Evolutionary conservation across 306 rosid species (phyloP), one percentile per base, ranked within the genome.

Genomic region (Benincasa hispida): DNA sequence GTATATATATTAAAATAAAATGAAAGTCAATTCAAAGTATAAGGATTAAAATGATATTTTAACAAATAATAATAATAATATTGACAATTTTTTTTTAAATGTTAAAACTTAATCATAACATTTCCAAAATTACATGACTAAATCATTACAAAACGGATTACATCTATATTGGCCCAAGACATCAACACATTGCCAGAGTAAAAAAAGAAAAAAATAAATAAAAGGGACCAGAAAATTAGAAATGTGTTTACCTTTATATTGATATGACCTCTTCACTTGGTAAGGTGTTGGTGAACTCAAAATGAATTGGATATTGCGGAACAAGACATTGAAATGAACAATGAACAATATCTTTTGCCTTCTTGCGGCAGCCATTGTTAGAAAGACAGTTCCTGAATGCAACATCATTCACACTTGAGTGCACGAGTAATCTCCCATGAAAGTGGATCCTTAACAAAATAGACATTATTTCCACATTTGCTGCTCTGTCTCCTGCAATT

Each of bases 401-500:
- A 22, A 41, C 12, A 42, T 69, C 35, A 41, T 22, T 69, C 75
- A 76, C 35, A 73, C 58, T 60, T 84, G 60, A 80, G 76, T 34
- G 97, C 98, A 17, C 97, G 90, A 54, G 97, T 93, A 34, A 93
- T 84, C 87, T 93, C 98, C 97, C 90, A 93, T 19, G 86, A 84
- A 76, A 69, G 61, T n/a, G 81, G 82, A 74, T 84, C 90, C 24
- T 74, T 77, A 24, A 83, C 89, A 6, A 11, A 81, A 74, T 74
- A 10, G 18, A 85, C 72, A 73, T 81, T 83, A 68, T 85, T 65
- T 25, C 50, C 58, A 18, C 10, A 35, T 80, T 27, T 80, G 56
- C 79, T 10, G 56, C 72, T 79, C 61, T 63, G 81, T 48, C 62
- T 77, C 59, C 81, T 83, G 79, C 94, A 87, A 67, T 88, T 81